Percentiles rank a stretch among this genome's conserved stretches.
Evolutionary conservation across 129 eudicot genomes (phyloP).

Genomic region (Pseudognaphalium luteoalbum): DNA sequence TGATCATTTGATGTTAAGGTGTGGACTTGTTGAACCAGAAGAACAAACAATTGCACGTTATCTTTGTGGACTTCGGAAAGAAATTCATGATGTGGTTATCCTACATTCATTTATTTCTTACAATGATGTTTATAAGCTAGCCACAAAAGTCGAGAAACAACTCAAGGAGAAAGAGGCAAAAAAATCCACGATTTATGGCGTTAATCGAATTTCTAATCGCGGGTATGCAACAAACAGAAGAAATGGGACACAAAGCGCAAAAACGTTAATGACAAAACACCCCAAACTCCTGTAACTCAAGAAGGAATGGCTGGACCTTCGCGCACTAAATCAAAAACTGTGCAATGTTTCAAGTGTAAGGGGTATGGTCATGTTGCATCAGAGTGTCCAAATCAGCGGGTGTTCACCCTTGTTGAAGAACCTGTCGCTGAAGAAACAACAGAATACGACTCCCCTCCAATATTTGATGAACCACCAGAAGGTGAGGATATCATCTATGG

Average conservation of each 20-base stretch:
- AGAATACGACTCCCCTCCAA: not conserved
- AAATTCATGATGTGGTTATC: no score
- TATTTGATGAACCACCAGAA: not conserved
- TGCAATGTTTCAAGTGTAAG: slow-evolving; percentile 26
- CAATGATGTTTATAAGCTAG: slow-evolving; percentile 21
- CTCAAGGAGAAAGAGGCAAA: not conserved
- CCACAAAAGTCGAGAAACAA: slow-evolving; percentile 26
- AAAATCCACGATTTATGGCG: not conserved
- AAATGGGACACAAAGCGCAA: not conserved
- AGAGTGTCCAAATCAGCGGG: slow-evolving; percentile 6
- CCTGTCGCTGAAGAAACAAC: not conserved
- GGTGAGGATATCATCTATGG: not conserved
- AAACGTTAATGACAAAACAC: not conserved
- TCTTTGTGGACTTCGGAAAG: no score
- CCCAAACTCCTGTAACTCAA: not conserved
- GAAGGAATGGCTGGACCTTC: not conserved
- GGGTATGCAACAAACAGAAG: not conserved
- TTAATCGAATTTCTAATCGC: not conserved
- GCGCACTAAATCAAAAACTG: not conserved
- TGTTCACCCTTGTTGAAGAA: not conserved
- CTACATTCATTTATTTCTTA: slow-evolving; percentile 18
- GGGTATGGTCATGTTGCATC: slow-evolving; percentile 19
- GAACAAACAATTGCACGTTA: no score
- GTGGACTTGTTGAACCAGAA: not conserved
- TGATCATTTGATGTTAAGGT: not conserved